Evolutionary conservation across 441 rosid species (phyloP), one percentile per base, ranked within the genome.

Genomic region (Aquilaria agallochum): DNA sequence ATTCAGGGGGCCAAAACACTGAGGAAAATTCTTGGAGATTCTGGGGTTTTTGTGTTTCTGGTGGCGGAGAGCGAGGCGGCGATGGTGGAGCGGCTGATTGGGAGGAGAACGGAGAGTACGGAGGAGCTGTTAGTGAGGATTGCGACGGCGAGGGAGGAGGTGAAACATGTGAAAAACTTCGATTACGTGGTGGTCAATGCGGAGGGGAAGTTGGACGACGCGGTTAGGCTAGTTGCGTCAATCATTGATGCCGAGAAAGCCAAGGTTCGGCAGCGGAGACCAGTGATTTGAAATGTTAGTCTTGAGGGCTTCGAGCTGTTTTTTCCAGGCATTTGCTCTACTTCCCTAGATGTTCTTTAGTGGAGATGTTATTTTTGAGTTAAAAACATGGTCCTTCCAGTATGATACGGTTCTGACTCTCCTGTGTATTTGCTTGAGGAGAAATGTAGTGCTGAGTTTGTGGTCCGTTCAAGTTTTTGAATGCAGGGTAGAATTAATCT

Each of bases 231-330:
- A 12, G 78, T 90, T 42, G 92, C 78, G n/a, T 83, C 95, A 4
- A 87, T 94, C 60, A 84, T 94, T 27, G 97, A 94, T 68, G 93
- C 95, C 6, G 98, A 93, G 92, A 94, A 85, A 74, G 90, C 97
- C 1, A 90, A 76, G 77, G 96, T 94, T 65, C 64, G 71, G 55
- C 97, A 85, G 52, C 83, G 86, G 75, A 75, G 46, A 58, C 80
- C 83, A 20, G 81, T 77, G 65, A 69, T 93, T 69, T 93, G 79
- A 76, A 59, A 12, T 30, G 62, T 59, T 65, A n/a, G 36, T 5
- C 32, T 33, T 33, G 10, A 11, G 31, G 54, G 54, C 47, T 27
- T 40, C 57, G 14, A 5, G 47, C 50, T 65, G 56, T 67, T 47
- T 30, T 33, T 20, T 60, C 11, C 68, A 56, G 71, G 74, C 68